Percentiles rank a stretch among this genome's conserved stretches.
These are phyloP conservation scores for Botrytis byssoidea DNA, from an alignment of 2,329 filamentous ascomycete genomes.

Conservation along the genomic window DNA sequence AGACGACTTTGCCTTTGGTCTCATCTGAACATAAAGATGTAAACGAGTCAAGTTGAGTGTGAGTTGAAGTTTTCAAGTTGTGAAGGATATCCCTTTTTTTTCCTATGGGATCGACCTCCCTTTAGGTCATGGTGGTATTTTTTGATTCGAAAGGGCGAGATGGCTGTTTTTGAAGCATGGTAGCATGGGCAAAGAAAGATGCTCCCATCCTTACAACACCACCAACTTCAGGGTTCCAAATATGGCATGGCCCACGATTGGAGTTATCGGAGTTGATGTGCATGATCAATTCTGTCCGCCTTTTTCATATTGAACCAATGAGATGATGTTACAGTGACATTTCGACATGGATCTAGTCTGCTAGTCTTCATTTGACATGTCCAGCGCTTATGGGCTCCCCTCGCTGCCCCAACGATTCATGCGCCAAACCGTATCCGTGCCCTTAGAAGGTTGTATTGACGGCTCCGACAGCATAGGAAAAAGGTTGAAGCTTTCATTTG, in stretches of 20 bases:
- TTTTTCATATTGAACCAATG: conserved; percentile 4
- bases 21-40: conserved; percentile 31
- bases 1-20: conserved; percentile 29
- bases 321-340: background rate
- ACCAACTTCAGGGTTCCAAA: conserved; percentile 27
- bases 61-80: conserved; percentile 24
- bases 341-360: conserved; percentile 7
- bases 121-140: conserved; percentile 18
- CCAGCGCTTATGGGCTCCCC: conserved; percentile 10
- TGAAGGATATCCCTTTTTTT: conserved; percentile 2
- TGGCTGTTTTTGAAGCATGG: conserved; percentile 17
- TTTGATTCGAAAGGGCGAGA: conserved; percentile 14
- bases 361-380: conserved; percentile 14
- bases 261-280: conserved; percentile 23
- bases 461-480: conserved; percentile 2
- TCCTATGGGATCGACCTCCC: background rate
- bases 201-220: conserved; percentile 6
- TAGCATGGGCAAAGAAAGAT: conserved; percentile 3
- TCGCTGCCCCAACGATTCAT: conserved; percentile 3
- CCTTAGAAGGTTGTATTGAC: background rate
- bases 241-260: conserved; percentile 30
- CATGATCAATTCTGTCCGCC: conserved; percentile 18
- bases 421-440: conserved; percentile 10
- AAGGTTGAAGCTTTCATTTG: background rate
- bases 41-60: conserved; percentile 21